Base-by-base conservation (phyloP, 352 stramenopile species). In the Pythium biforme region DNA sequence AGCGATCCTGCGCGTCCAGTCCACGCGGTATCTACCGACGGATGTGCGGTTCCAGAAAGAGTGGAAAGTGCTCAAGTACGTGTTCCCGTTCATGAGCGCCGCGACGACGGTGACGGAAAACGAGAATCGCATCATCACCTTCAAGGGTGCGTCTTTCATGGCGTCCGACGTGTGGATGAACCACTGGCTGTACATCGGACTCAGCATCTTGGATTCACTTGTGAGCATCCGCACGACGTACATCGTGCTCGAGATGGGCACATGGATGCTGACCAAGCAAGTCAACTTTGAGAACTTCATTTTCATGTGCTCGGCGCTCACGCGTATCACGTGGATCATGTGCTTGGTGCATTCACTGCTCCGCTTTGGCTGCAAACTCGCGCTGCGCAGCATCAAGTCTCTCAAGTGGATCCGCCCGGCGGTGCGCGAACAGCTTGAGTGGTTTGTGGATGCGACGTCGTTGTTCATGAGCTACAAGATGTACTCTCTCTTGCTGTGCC, bases 401-500 rank as follows among this genome's bases (percentile, higher is more conserved):
- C 26, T 54, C 25, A 40, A 54, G 25, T 39, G 47, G 26, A 37
- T 54, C 26, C 47, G 25, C 9, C 47, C 47, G 17, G 25, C 26
- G 25, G 2, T 39, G 47, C 47, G 26, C 3, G 25, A 40, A 8
- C 29, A 40, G 47, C 26, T 54, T 14, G 25, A 39, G 14, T 54
- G 25, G 26, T 26, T 29, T 14, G 66, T 76, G 34, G 73, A 73
- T 34, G 57, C 56, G 9, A 64, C 62, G n/a, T 50, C 52, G 29
- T 59, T 70, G 25, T 65, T 51, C 25, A 55, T 75, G 53, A 45
- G 63, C 31, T 79, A 65, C 40, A 77, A 81, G 54, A 29, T 77
- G n/a, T 76, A 76, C 64, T 72, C 56, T 26, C 37, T 81, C 15
- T 25, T 74, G 51, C 62, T 77, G 7, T 77, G 58, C 40, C 12